Evolutionary conservation across 176 grass and related monocot species (phyloP).

Genomic region (Ananas comosus): DNA sequence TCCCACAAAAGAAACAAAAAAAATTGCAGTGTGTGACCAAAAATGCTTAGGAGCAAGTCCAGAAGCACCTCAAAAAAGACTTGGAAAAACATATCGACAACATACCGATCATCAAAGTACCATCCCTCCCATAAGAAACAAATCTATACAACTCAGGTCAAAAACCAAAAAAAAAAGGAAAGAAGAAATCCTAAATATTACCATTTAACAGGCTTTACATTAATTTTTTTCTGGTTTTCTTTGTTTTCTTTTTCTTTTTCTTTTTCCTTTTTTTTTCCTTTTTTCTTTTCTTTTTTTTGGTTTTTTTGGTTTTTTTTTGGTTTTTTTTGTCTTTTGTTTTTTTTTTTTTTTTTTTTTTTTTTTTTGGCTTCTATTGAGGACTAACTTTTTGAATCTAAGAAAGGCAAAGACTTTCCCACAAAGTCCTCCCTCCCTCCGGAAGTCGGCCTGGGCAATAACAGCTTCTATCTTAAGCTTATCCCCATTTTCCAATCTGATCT

Average conservation of each 20-base stretch:
- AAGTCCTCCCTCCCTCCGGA: neutral
- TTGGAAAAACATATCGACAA: neutral
- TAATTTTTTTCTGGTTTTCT: neutral
- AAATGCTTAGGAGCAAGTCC: neutral
- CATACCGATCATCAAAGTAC: neutral
- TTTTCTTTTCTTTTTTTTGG: neutral
- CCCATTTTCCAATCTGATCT: neutral
- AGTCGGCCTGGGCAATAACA: neutral
- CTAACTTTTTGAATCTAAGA: neutral
- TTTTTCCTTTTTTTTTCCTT: neutral
- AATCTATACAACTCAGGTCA: constrained; percentile 5
- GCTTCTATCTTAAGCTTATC: neutral
- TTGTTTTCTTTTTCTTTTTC: neutral
- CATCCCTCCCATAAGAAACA: neutral
- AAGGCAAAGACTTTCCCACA: neutral
- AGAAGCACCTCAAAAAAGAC: neutral
- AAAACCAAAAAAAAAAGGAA: neutral
- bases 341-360: neutral
- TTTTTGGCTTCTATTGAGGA: neutral
- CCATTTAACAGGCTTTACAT: too few species aligned
- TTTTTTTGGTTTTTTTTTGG: neutral
- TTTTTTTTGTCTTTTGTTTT: neutral
- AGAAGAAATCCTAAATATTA: neutral
- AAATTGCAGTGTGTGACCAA: neutral
- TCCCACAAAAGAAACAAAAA: neutral